Base-by-base conservation (phyloP, 108 stramenopile genomes). In the Cyclotella distinguenda region DNA sequence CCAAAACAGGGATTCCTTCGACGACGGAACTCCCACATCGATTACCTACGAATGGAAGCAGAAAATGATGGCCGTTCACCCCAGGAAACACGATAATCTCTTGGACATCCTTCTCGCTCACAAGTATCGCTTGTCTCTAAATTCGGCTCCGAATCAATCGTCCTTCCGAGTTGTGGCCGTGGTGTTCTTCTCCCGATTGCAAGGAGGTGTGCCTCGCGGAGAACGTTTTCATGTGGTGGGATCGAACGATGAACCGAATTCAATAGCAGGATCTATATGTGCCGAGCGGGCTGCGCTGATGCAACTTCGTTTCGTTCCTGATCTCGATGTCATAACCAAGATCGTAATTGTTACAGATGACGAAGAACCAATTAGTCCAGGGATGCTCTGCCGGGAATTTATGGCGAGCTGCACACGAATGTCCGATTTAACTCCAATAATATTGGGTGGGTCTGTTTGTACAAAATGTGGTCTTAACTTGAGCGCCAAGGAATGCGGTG, bases 221-320 rank as follows among this genome's bases (percentile, higher is more conserved):
- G 78, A 74, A 13, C 35, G 87, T 6, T 76, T 61, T 38, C 74
- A 78, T 45, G 81, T 95, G 34, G 78, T 89, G 6, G 95, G 95
- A 43, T 77, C 91, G 19, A 95, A 95, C 43, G 82, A 84, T 52
- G 95, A 95, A 72, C 82, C 86, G 5, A 71, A 85, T 34, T 83
- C 74, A 27, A 87, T 95, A 48, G 74, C 78, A 15, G 86, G 85
- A 12, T 82, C 91, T 8, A 89, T 95, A 46, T 93, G 95, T 57
- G 95, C 95, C n/a, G 95, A 96, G 74, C 85, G 95, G 36, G 78
- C 90, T 6, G 92, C 91, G 1, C 59, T 91, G 46, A 77, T 89
- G 49, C 87, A 88, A 68, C 59, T 93, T 7, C 74, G 85, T 59
- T 87, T 85, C 33, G 55, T 87, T 15, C 86, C 86, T 10, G 62